Evolutionary conservation across 1,284 basidiomycete species (phyloP).

Genomic region (Wolfiporia cocos): DNA sequence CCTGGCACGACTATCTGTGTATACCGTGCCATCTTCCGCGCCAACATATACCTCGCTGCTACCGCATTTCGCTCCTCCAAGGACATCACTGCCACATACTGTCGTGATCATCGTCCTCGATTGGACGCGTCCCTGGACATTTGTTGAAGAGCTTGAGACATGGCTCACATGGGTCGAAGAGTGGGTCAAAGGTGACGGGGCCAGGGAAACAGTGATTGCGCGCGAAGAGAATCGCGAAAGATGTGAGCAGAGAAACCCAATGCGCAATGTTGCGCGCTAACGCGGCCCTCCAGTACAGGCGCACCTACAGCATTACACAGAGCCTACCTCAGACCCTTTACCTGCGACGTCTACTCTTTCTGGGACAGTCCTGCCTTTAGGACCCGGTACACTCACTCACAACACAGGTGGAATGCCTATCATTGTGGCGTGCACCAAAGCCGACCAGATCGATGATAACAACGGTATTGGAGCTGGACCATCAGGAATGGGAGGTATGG

Average conservation of each 20-base stretch:
- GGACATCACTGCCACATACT: constrained; percentile 67
- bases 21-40: constrained; percentile 80
- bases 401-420: constrained; percentile 84
- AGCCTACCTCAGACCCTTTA: constrained; percentile 65
- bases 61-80: constrained; percentile 77
- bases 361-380: constrained; percentile 67
- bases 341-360: constrained; percentile 52
- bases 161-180: constrained; percentile 85
- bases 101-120: constrained; percentile 88
- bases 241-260: constrained; percentile 52
- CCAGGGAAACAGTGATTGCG: constrained; percentile 62
- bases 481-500: constrained; percentile 75
- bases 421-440: constrained; percentile 88
- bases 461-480: constrained; percentile 66
- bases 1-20: constrained; percentile 81
- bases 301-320: constrained; percentile 84
- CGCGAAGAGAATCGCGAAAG: constrained; percentile 80
- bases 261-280: constrained; percentile 2
- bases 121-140: constrained; percentile 92
- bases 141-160: constrained; percentile 79
- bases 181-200: constrained; percentile 69
- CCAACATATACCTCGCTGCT: constrained; percentile 72
- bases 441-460: constrained; percentile 79
- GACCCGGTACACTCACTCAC: constrained; percentile 75
- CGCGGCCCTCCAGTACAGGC: constrained; percentile 62